Conservation (phyloP, 140 eudicot species). For the Ambrosia hybrid region DNA sequence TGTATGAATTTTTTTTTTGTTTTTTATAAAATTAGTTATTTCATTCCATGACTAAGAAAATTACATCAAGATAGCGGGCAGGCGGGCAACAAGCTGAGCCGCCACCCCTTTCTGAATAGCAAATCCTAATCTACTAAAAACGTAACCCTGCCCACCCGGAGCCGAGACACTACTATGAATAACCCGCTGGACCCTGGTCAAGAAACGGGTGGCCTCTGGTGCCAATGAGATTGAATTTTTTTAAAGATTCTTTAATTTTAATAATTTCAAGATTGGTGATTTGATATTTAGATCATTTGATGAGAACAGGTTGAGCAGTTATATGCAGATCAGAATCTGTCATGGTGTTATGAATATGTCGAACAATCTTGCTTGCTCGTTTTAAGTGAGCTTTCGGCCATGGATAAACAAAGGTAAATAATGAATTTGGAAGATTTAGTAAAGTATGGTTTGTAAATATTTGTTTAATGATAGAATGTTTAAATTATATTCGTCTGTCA, state of each 20-base stretch:
- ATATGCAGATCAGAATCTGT: conserved; percentile 50
- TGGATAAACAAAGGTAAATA: conserved; percentile 68
- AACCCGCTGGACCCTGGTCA: too few species aligned
- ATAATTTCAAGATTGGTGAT: not conserved
- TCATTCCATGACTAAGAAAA: too few species aligned
- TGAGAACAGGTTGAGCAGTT: conserved; percentile 77
- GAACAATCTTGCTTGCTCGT: conserved; percentile 51
- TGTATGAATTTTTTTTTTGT: too few species aligned
- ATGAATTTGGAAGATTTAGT: not conserved
- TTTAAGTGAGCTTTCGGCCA: conserved; percentile 47
- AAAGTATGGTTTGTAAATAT: not conserved
- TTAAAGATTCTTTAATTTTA: conserved; percentile 3
- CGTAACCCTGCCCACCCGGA: too few species aligned
- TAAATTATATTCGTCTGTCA: not conserved
- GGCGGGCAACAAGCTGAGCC: too few species aligned
- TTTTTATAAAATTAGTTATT: too few species aligned
- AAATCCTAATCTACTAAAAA: too few species aligned
- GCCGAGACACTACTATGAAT: too few species aligned
- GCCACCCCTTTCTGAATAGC: too few species aligned
- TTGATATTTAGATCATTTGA: conserved; percentile 11
- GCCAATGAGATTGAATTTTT: conserved; percentile 1
- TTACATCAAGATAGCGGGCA: too few species aligned
- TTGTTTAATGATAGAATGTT: not conserved
- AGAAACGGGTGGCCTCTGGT: too few species aligned
- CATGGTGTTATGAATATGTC: conserved; percentile 73